Evolutionary conservation across 257 asterid species (phyloP).

Genomic region (Apocynum venetum): DNA sequence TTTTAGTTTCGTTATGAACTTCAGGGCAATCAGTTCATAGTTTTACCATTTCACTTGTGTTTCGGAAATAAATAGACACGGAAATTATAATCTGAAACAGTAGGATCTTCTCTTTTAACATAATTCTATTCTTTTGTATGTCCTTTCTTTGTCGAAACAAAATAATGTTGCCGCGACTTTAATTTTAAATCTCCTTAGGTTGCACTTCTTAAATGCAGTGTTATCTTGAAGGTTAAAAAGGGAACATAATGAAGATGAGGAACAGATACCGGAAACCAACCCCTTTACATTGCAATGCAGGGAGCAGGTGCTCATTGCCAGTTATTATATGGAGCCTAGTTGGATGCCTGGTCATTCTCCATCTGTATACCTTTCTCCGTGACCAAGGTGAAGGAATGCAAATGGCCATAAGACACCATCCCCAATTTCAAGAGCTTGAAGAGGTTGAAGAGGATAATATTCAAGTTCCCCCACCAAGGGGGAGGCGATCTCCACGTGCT

Average conservation of each 20-base stretch:
- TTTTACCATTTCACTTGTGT: neutral
- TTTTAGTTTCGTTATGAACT: neutral
- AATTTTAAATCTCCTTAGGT: slow-evolving; percentile 42
- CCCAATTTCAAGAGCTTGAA: slow-evolving; percentile 57
- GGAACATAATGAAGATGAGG: slow-evolving; percentile 66
- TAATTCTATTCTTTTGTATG: neutral
- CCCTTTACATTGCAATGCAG: slow-evolving; percentile 76
- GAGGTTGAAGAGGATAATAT: slow-evolving; percentile 82
- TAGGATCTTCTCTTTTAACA: neutral
- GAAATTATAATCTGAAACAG: neutral
- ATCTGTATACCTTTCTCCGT: slow-evolving; percentile 43
- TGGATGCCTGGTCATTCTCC: slow-evolving; percentile 62
- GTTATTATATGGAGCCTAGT: slow-evolving; percentile 53
- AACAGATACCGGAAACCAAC: slow-evolving; percentile 66
- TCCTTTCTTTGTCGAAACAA: slow-evolving; percentile 16
- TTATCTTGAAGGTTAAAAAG: slow-evolving; percentile 49
- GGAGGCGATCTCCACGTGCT: slow-evolving; percentile 85
- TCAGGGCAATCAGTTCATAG: neutral
- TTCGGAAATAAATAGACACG: neutral
- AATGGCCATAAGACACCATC: slow-evolving; percentile 26
- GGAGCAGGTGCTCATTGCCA: slow-evolving; percentile 59
- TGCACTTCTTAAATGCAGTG: slow-evolving; percentile 50
- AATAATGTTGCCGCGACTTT: slow-evolving; percentile 20
- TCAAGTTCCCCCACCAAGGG: slow-evolving; percentile 73
- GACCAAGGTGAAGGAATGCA: slow-evolving; percentile 30